Conservation (phyloP, 495 filamentous ascomycete species). For the Staphylotrichum tortipilum region DNA sequence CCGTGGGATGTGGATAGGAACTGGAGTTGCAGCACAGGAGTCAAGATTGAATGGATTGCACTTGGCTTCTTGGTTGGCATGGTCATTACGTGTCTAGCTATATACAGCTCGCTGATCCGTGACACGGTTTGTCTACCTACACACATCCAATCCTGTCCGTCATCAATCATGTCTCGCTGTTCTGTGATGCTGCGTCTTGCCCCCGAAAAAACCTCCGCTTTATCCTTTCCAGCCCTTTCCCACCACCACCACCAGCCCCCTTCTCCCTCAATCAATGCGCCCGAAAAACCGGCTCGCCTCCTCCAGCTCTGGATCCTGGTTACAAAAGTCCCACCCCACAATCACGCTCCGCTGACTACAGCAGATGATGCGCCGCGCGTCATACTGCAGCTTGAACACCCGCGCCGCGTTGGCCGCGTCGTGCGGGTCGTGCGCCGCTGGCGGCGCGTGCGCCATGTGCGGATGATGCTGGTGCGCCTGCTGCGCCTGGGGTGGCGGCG, state of each 20-base stretch:
- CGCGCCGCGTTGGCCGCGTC: constrained; percentile 48
- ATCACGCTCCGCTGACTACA: constrained; percentile 85
- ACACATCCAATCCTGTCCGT: neutral
- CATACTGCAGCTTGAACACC: constrained; percentile 98
- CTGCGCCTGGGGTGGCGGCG: neutral
- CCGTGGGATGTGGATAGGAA: neutral
- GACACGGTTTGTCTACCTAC: neutral
- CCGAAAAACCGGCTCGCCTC: constrained; percentile 73
- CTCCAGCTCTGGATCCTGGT: constrained; percentile 74
- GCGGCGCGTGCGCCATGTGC: constrained; percentile 12
- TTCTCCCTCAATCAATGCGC: constrained; percentile 36
- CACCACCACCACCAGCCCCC: too few species aligned
- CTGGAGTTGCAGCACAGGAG: neutral
- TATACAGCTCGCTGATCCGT: neutral
- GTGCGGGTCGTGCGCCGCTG: constrained; percentile 17
- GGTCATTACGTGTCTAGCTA: neutral
- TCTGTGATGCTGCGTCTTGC: too few species aligned
- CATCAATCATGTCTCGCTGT: neutral
- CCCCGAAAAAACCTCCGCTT: too few species aligned
- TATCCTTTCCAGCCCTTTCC: neutral
- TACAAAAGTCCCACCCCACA: constrained; percentile 96
- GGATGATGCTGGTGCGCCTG: constrained; percentile 14
- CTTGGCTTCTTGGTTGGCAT: neutral
- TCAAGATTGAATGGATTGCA: too few species aligned
- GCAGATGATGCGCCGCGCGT: constrained; percentile 86